Evolutionary conservation across 352 stramenopile species (phyloP), one percentile per base, ranked within the genome.

Genomic region (Phytopythium litorale): DNA sequence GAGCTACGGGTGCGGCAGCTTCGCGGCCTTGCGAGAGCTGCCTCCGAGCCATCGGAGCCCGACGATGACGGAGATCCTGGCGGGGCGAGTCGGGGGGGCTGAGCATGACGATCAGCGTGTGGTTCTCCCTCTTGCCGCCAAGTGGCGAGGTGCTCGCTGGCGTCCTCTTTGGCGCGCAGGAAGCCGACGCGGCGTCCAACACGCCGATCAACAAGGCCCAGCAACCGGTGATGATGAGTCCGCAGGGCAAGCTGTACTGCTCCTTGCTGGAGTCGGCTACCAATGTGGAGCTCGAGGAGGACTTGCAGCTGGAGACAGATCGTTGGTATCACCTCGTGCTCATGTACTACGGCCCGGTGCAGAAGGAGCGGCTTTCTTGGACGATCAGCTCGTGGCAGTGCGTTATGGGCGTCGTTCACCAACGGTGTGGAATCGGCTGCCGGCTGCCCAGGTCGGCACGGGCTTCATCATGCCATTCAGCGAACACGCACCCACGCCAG

Each of bases 381-480:
- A 82, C 42, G 73, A 72, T 15, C 49, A 73, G 19, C 57, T 75
- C 4, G 51, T 71, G 8, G 65, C 40, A 43, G 63, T 43, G 21
- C 52, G 62, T 5, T 57, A 21, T 4, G 68, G 68, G 13, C 28
- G 61, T 19, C 53, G 78, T 0, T 65, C 6, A 43, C 78, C 37
- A 2, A 18, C 2, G 5, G 7, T 12, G 7, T 16, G 37, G 37
- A 18, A 11, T 4, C 8, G 2, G 37, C 7, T 18, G 37, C 52
- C 63, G 16, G 57, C 75, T 33, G 69, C 67, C 54, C 76, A 84
- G 18, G 65, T 78, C 13, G 73, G 75, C 19, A 76, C 63, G 6
- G 73, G 73, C 5, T 82, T 28, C 4, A 25, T 37, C 28, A 48
- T 42, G 18, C 61, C 30, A 37, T 9, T 37, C 23, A 37, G 55